A percentile compares a stretch with the other conserved stretches of the same genome.
Evolutionary conservation across 495 filamentous ascomycete species (phyloP).

Genomic region (Daldinia vernicosa): DNA sequence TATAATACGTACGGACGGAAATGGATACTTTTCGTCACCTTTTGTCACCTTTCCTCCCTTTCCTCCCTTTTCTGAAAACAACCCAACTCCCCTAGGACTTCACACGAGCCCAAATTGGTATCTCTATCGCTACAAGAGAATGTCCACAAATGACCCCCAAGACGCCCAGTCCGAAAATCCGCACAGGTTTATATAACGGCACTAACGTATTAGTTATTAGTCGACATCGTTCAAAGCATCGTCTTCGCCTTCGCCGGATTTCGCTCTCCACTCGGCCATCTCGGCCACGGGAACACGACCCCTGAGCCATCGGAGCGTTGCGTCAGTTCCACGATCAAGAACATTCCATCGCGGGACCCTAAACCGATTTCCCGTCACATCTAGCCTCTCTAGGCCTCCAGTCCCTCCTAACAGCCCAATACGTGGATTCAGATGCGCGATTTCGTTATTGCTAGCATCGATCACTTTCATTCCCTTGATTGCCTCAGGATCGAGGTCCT

Average conservation of each 20-base stretch:
- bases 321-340: slow-evolving; percentile 87
- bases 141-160: slow-evolving; percentile 22
- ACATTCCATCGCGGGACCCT: slow-evolving; percentile 87
- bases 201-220: slow-evolving; percentile 25
- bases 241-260: slow-evolving; percentile 46
- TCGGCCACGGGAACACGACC: slow-evolving; percentile 78
- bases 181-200: slow-evolving; percentile 10
- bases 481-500: slow-evolving; percentile 74
- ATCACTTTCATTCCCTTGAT: slow-evolving; percentile 78
- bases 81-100: slow-evolving; percentile 18
- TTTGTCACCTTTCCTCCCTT: background rate
- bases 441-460: slow-evolving; percentile 84
- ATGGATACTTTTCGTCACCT: background rate
- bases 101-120: slow-evolving; percentile 19
- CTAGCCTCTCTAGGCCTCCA: slow-evolving; percentile 61
- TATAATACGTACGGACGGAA: background rate
- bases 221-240: slow-evolving; percentile 49
- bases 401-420: slow-evolving; percentile 75
- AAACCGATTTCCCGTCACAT: slow-evolving; percentile 84
- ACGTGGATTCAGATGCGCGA: slow-evolving; percentile 76
- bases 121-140: slow-evolving; percentile 22
- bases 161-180: slow-evolving; percentile 18
- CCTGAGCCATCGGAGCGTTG: slow-evolving; percentile 82
- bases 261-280: slow-evolving; percentile 57
- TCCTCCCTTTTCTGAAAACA: slow-evolving; percentile 4